Conservation (phyloP, 1,139 yeast genomes). For the Sugiyamaella castrensis region DNA sequence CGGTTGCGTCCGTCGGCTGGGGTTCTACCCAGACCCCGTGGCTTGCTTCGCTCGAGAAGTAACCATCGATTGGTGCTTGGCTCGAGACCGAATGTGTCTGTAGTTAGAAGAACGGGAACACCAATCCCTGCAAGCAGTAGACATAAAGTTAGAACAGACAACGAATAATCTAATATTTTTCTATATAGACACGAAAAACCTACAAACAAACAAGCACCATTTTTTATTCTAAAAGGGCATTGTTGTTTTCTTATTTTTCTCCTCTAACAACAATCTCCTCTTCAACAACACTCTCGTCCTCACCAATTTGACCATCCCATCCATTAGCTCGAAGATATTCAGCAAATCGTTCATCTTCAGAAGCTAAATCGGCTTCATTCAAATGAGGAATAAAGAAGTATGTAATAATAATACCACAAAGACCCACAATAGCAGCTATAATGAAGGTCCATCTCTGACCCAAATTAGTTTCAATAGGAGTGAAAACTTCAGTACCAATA, state of each 20-base stretch:
- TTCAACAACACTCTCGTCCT: conserved; percentile 14
- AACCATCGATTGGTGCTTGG: too few species aligned
- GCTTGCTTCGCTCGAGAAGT: too few species aligned
- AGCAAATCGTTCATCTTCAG: conserved; percentile 62
- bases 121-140: too few species aligned
- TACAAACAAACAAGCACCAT: too few species aligned
- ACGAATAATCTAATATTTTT: too few species aligned
- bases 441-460: conserved; percentile 50
- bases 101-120: too few species aligned
- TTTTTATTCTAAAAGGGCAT: too few species aligned
- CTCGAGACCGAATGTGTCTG: too few species aligned
- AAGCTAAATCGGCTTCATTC: conserved; percentile 68
- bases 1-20: too few species aligned
- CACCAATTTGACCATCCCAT: conserved; percentile 63
- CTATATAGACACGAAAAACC: too few species aligned
- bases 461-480: conserved; percentile 42
- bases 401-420: conserved; percentile 61
- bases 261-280: conserved; percentile 8
- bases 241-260: background rate
- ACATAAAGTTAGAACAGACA: too few species aligned
- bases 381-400: conserved; percentile 65
- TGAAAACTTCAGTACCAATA: conserved; percentile 48
- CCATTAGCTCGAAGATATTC: conserved; percentile 62
- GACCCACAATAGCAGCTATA: conserved; percentile 68
- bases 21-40: too few species aligned